A percentile compares a stretch with the other conserved stretches of the same genome.
Conservation (phyloP, 495 filamentous ascomycete species). For the Tuber borchii region DNA sequence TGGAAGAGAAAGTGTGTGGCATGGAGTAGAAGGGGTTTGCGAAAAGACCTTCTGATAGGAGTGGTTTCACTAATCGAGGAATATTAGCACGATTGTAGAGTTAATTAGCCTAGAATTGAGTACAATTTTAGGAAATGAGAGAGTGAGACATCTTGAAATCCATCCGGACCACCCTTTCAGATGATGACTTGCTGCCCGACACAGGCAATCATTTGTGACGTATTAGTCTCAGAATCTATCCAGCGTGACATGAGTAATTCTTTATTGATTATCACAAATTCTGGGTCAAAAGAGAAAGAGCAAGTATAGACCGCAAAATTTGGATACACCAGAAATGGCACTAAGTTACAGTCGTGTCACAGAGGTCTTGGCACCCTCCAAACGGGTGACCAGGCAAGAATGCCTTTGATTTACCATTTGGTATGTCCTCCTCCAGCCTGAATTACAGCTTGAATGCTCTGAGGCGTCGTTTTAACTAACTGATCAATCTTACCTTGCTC, state of each 20-base stretch:
- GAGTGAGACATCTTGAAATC: slow-evolving; percentile 88
- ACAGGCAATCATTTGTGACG: slow-evolving; percentile 95
- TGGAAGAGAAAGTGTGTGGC: no score
- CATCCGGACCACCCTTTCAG: slow-evolving; percentile 84
- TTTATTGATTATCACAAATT: no score
- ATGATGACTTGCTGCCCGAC: slow-evolving; percentile 97
- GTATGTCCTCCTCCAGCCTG: slow-evolving; percentile 10
- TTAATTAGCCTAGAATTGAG: background rate
- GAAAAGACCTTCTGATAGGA: slow-evolving; percentile 93
- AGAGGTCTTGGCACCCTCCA: no score
- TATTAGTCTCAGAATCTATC: slow-evolving; percentile 83
- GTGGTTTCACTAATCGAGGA: slow-evolving; percentile 55
- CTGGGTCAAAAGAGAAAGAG: no score
- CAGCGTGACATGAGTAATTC: background rate
- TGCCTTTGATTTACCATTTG: background rate
- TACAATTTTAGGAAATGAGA: slow-evolving; percentile 88
- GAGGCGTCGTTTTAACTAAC: slow-evolving; percentile 1
- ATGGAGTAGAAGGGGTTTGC: slow-evolving; percentile 86
- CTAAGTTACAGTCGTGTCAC: no score
- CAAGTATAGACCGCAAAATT: no score
- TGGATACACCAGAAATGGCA: no score
- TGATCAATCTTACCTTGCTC: background rate
- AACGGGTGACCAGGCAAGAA: background rate
- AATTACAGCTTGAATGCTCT: background rate
- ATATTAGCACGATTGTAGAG: background rate